Evolutionary conservation across 2,329 filamentous ascomycete species (phyloP).

Genomic region (Xylaria arbuscula): DNA sequence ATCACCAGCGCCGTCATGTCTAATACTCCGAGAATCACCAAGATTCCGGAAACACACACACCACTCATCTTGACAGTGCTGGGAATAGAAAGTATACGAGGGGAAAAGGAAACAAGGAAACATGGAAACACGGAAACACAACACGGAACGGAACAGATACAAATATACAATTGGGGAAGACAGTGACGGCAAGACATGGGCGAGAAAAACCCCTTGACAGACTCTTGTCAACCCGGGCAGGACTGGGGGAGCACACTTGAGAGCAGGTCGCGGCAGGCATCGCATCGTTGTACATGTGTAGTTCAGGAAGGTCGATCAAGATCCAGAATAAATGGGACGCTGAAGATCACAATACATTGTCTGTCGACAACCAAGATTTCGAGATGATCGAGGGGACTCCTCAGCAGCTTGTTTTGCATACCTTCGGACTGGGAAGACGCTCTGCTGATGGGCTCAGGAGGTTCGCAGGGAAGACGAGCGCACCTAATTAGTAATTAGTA

Average conservation of each 20-base stretch:
- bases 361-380: neutral
- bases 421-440: neutral
- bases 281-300: neutral
- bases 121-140: neutral
- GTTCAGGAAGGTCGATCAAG: slow-evolving; percentile 4
- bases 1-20: slow-evolving; percentile 7
- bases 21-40: neutral
- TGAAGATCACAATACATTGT: slow-evolving; percentile 23
- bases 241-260: neutral
- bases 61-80: neutral
- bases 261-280: neutral
- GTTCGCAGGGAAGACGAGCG: too few relatives aligned
- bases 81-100: slow-evolving; percentile 1
- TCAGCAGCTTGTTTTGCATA: neutral
- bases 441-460: neutral
- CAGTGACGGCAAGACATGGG: slow-evolving; percentile 1
- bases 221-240: neutral
- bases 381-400: neutral
- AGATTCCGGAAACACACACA: neutral
- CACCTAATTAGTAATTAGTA: too few relatives aligned
- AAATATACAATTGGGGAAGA: slow-evolving; percentile 1
- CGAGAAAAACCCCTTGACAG: neutral
- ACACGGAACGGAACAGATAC: neutral
- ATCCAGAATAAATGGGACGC: slow-evolving; percentile 13
- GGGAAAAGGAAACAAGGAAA: neutral